Evolutionary conservation across 2,329 filamentous ascomycete genomes (phyloP), one percentile per base, ranked within the genome.

Genomic region (Fusarium liriodendri): DNA sequence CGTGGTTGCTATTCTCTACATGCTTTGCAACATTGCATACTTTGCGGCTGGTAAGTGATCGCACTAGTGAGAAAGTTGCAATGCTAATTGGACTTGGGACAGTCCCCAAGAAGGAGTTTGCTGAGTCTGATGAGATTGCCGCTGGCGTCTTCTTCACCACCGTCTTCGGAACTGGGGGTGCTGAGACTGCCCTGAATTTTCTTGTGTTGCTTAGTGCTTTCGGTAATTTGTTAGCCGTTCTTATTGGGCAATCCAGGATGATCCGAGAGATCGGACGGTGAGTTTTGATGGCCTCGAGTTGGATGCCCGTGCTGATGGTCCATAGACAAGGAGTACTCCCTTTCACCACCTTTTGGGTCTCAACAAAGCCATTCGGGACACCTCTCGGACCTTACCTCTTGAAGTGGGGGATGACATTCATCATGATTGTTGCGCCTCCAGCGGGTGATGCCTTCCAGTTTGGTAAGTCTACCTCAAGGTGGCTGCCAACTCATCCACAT

Each of bases 391-490:
- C 90, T 0, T 91, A 91, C 69, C 62, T 86, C 3, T 71, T 92
- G 5, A 89, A 90, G 76, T 92, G 89, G 88, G 75, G 74, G 0
- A 78, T 90, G 66, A 92, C 90, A 0, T 77, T 89, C 3, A 74
- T 92, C 52, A 90, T 92, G 87, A 91, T 92, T 38, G 77, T 89
- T 0, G 89, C 87, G 0, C 87, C 89, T 0, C 89, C 90, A 0
- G 88, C 89, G 1, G 90, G 91, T 1, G 90, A 92, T 76, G 91
- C 90, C 0, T 93, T 92, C 78, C 87, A 88, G 64, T 92, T 92
- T 72, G 83, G 87, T 87, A 75, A n/a, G 80, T 71, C 18, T 38
- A 1, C 9, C 20, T 5, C 10, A 14, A 6, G 13, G 40, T 45
- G 13, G 20, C 3, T 22, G 20, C 37, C 11, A 14, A 45, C n/a